Conservation (phyloP, 495 filamentous ascomycete genomes). For the Penicillium diatomitis region DNA sequence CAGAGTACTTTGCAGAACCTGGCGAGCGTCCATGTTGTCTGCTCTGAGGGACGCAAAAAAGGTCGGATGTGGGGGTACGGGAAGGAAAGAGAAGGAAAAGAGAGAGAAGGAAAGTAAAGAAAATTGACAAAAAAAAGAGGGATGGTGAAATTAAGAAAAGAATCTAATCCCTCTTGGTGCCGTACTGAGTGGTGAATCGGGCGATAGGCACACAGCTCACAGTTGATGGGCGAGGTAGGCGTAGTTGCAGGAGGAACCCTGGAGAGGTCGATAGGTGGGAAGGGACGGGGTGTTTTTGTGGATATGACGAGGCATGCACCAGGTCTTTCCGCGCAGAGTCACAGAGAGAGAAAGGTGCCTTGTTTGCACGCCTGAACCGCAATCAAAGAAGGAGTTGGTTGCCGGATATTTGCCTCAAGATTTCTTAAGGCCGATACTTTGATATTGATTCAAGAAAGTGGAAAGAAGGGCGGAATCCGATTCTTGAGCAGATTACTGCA, state of each 20-base stretch:
- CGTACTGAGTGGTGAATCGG: conserved; percentile 6
- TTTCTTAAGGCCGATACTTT: too few species aligned
- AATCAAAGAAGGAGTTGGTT: conserved; percentile 1
- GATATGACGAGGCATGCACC: conserved; percentile 36
- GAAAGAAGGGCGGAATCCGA: conserved; percentile 10
- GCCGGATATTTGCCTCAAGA: neutral
- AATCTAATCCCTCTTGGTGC: conserved; percentile 6
- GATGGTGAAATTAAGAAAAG: conserved; percentile 7
- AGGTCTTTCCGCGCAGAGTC: conserved; percentile 23
- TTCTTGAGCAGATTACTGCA: conserved; percentile 5
- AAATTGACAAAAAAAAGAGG: conserved; percentile 6
- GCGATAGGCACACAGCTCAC: conserved; percentile 11
- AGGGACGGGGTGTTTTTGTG: conserved; percentile 32
- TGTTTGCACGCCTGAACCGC: conserved; percentile 13
- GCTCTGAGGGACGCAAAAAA: conserved; percentile 13
- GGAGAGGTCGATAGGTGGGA: conserved; percentile 18
- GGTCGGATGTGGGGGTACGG: conserved; percentile 20
- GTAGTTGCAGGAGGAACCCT: conserved; percentile 15
- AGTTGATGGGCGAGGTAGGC: conserved; percentile 12
- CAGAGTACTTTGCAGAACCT: conserved; percentile 86
- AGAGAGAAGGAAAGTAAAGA: conserved; percentile 17
- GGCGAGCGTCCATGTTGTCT: conserved; percentile 63
- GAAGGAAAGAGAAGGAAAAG: conserved; percentile 9
- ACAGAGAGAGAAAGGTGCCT: conserved; percentile 22
- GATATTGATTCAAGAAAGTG: neutral